phyloP scores from a whole-genome alignment of 345 rosid genomes.

The Bruguiera sexangula region DNA sequence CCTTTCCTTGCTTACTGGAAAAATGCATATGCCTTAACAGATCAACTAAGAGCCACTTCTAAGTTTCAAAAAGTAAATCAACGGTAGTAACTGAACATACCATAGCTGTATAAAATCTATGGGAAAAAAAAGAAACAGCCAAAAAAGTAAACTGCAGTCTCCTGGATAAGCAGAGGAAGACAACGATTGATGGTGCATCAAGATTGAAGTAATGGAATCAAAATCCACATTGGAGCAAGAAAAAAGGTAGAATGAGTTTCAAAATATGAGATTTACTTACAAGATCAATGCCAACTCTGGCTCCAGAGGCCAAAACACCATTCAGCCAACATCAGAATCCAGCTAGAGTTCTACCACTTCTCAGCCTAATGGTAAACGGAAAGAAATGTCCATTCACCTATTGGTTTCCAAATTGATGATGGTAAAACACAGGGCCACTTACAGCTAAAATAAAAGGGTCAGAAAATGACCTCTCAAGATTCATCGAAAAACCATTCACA shows the following conservation, averaged over 20 bases:
- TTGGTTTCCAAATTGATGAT: background rate
- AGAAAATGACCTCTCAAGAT: background rate
- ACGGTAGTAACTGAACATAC: too few relatives aligned
- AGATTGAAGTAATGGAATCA: too few relatives aligned
- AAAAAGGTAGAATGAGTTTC: background rate
- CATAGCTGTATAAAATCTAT: background rate
- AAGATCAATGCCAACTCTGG: constrained; percentile 90
- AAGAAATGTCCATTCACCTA: background rate
- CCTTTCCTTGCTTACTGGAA: too few relatives aligned
- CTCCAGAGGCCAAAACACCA: constrained; percentile 71
- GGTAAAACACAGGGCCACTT: background rate
- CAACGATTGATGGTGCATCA: too few relatives aligned
- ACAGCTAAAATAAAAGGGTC: background rate
- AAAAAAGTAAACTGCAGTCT: background rate
- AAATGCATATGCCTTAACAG: too few relatives aligned
- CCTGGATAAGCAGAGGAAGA: too few relatives aligned
- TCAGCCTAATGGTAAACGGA: constrained; percentile 56
- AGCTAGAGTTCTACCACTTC: constrained; percentile 67
- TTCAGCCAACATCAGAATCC: constrained; percentile 98
- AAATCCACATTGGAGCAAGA: background rate
- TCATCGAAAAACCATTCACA: too few relatives aligned
- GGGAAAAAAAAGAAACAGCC: too few relatives aligned
- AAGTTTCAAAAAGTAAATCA: too few relatives aligned
- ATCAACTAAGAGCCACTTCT: too few relatives aligned
- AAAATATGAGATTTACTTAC: constrained; percentile 51